Base-by-base conservation (phyloP, 345 rosid species). In the Moringa oleifera region DNA sequence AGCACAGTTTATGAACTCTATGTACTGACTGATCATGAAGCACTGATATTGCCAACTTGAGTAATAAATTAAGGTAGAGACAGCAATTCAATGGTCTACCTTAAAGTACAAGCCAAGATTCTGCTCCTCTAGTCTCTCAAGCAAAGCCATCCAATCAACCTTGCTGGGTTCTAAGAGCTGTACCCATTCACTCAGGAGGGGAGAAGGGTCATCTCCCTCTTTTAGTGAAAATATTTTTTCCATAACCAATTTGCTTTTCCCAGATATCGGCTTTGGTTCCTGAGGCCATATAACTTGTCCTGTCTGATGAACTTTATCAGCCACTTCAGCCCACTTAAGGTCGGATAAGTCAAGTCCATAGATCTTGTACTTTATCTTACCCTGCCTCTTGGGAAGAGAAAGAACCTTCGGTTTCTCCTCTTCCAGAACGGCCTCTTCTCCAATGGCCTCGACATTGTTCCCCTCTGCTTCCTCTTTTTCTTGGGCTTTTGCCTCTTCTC, bases 341-440 rank as follows among this genome's bases (percentile, higher is more conserved):
- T 81, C 89, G 9, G 99, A 90, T 12, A 94, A 78, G 70, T 94
- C 89, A 57, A 94, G 95, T 61, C 97, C 99, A 75, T 90, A 88
- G 51, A 90, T 94, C 84, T 81, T 94, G 79, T 85, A 87, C 68
- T 71, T 86, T 58, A 90, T 75, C 85, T 80, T 86, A 62, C 97
- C 96, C 37, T 83, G 86, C 66, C 99, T 83, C 78, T 77, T 88
- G 18, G 95, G 96, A 75, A 90, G 86, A 59, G 90, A 77, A 55
- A 73, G 51, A 62, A 67, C 79, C 70, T 64, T 71, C 51, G 71
- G 61, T 50, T 66, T 74, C 61, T 75, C 90, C 64, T 73, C 80
- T 24, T 51, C 62, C 28, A 28, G 23, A 53, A 21, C 62, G 66
- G 58, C 65, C 37, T 67, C 71, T 62, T 69, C 77, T 58, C 31